Evolutionary conservation across 148 eudicot genomes (phyloP).

Genomic region (Drosera capensis): DNA sequence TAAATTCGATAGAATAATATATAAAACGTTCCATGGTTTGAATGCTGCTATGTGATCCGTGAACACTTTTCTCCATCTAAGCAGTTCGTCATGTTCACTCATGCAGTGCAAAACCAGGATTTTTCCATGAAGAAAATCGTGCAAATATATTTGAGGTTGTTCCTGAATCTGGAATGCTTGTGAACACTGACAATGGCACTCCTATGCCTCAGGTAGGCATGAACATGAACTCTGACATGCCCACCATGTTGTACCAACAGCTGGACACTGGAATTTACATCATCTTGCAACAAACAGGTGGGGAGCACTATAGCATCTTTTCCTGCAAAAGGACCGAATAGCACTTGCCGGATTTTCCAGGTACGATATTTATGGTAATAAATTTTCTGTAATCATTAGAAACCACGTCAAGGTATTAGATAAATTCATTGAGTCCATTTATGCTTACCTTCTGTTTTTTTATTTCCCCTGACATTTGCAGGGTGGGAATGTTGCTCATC

Average conservation of each 20-base stretch:
- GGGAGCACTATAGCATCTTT: slow-evolving; percentile 30
- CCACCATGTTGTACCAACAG: not conserved
- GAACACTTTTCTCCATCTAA: no score
- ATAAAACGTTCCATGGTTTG: no score
- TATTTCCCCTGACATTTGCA: slow-evolving; percentile 16
- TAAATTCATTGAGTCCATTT: not conserved
- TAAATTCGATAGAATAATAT: no score
- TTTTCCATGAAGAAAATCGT: slow-evolving; percentile 87
- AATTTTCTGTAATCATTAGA: no score
- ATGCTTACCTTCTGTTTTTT: not conserved
- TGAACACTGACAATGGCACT: slow-evolving; percentile 93
- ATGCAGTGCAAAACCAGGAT: slow-evolving; percentile 82
- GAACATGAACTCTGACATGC: not conserved
- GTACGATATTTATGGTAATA: slow-evolving; percentile 13
- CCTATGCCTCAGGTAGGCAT: slow-evolving; percentile 78
- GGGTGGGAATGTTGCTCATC: slow-evolving; percentile 98
- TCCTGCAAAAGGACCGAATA: slow-evolving; percentile 29
- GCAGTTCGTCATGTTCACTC: no score
- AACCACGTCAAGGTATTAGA: no score
- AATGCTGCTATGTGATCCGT: no score
- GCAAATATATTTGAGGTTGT: slow-evolving; percentile 87
- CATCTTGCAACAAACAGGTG: slow-evolving; percentile 25
- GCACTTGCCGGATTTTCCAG: slow-evolving; percentile 72
- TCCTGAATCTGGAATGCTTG: slow-evolving; percentile 78
- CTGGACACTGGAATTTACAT: slow-evolving; percentile 2